Conservation (phyloP, 1,284 basidiomycete species). For the Moniliophthora roreri region DNA sequence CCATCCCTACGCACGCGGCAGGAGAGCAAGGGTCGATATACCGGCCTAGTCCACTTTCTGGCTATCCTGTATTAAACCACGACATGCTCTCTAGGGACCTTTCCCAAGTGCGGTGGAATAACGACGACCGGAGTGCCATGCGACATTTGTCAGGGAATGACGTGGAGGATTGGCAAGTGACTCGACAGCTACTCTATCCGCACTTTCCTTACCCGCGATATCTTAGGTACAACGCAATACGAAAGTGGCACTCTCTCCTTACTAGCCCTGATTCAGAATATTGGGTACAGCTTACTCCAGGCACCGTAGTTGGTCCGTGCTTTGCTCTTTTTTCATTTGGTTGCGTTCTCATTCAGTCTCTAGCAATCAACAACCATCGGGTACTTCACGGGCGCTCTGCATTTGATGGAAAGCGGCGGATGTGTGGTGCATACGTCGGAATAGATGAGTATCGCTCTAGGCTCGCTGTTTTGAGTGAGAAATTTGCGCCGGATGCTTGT, state of each 20-base stretch:
- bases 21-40: constrained; percentile 73
- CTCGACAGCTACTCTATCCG: constrained; percentile 13
- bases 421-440: constrained; percentile 96
- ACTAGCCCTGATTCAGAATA: constrained; percentile 85
- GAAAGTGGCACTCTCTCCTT: constrained; percentile 76
- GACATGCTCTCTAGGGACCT: constrained; percentile 64
- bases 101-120: constrained; percentile 89
- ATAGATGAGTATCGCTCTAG: constrained; percentile 88
- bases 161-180: constrained; percentile 69
- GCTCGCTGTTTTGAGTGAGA: constrained; percentile 66
- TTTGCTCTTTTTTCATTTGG: neutral
- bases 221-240: constrained; percentile 79
- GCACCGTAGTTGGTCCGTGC: constrained; percentile 79
- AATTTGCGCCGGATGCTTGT: constrained; percentile 38
- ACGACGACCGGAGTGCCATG: constrained; percentile 89
- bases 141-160: constrained; percentile 52
- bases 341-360: constrained; percentile 1
- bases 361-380: constrained; percentile 92
- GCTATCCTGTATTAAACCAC: constrained; percentile 74
- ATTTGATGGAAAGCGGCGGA: constrained; percentile 84
- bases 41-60: constrained; percentile 54
- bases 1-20: constrained; percentile 85
- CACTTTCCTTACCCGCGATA: constrained; percentile 6
- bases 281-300: constrained; percentile 87
- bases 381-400: constrained; percentile 92